Evolutionary conservation across 2,329 filamentous ascomycete genomes (phyloP), one percentile per base, ranked within the genome.

Genomic region (Colletotrichum salicis): DNA sequence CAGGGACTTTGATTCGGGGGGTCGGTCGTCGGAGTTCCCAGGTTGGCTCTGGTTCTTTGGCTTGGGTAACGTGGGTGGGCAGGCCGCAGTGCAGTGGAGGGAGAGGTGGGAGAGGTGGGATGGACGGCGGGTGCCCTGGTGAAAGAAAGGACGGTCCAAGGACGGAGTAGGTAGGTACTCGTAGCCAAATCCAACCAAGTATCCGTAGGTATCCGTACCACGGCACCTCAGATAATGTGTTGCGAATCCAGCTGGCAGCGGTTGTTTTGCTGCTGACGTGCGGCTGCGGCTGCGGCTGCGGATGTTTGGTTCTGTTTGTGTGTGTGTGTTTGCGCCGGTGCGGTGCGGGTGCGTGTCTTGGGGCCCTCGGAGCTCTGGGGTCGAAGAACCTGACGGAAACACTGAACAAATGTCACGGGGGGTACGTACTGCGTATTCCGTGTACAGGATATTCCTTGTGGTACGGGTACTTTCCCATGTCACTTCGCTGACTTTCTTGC

Each of bases 281-380:
- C 24, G 54, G 27, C 13, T 29, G 27, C 12, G 27, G 15, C 29
- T 58, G 55, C 29, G 22, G 27, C 15, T 48, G 8, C 33, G n/a
- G 33, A 37, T 41, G 56, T 58, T 37, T 58, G 56, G 55, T 24
- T 12, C 33, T 59, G 41, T 48, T 24, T 13, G 27, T 24, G 27
- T 19, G 57, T 24, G 13, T 22, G 13, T 11, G 27, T 27, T 2
- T 27, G 27, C 27, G 27, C 27, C 27, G 27, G 27, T 29, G 27
- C 27, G 27, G 27, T 29, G 27, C 27, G 27, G 27, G 27, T 29
- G 27, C 27, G 27, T 4, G 27, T 29, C 27, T 29, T 29, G 27
- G 27, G 27, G 35, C 58, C 58, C 59, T 61, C 41, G 59, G 59
- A 51, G 59, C 41, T 61, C 27, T 57, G 55, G 29, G 29, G 19